Evolutionary conservation across 2,329 filamentous ascomycete genomes (phyloP), one percentile per base, ranked within the genome.

Genomic region (Colletotrichum tropicicola): DNA sequence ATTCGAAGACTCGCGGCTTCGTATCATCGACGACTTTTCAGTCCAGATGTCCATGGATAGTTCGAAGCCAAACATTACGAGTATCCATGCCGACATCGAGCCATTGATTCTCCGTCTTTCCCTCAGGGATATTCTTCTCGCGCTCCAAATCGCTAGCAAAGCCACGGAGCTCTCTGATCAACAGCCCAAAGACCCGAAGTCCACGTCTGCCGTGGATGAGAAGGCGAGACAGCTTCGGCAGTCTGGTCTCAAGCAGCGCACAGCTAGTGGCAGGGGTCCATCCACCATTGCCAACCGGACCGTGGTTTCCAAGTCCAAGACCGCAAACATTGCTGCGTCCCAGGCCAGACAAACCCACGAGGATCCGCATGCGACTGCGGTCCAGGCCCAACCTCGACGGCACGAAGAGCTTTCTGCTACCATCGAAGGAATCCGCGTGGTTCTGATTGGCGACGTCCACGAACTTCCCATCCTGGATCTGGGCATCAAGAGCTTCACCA

Each of bases 11-110:
- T 94, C 91, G 41, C 89, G 93, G 37, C 85, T 99, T 48, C 90
- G 96, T 17, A 97, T 99, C 66, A 87, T 99, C 30, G 97, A 99
- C 74, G 94, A 99, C 77, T 99, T 99, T 75, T 97, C 94, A 3
- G 83, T 98, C 9, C 92, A 96, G 68, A 85, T 97, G 71, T 96
- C 93, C 3, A 89, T 99, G 82, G 95, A 99, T 72, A 87, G 78
- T 67, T 89, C 87, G 0, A 80, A 82, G 52, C 74, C 80, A 0
- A 89, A 88, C 69, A 72, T 90, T 35, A 96, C 90, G 3, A 96
- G 88, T 69, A 95, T 99, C 56, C 89, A 93, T 70, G 86, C 97
- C 13, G 92, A 97, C 37, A 85, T 99, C 48, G 95, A 99, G 73
- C 96, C 97, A 2, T 84, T 99, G 25, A 92, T 99, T 49, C 83